Evolutionary conservation across 345 rosid genomes (phyloP).

Genomic region (Leavenworthia alabamica): DNA sequence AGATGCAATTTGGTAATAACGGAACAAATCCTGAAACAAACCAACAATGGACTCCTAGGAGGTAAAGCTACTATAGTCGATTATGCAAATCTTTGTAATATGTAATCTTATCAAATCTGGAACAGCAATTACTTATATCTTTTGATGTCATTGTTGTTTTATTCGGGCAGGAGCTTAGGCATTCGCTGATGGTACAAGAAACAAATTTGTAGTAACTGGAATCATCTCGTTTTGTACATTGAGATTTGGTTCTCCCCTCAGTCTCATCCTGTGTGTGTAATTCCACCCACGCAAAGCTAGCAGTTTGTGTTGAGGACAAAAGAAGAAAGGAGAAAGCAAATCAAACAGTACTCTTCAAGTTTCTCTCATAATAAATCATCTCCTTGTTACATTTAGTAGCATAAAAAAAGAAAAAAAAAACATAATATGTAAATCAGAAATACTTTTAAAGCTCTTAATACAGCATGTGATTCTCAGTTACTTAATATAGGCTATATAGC

Average conservation of each 20-base stretch:
- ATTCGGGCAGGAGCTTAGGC: conserved; percentile 46
- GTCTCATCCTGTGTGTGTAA: background rate
- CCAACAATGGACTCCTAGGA: conserved; percentile 40
- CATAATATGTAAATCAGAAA: conserved; percentile 17
- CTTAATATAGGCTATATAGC: too few relatives aligned
- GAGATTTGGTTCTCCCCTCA: conserved; percentile 10
- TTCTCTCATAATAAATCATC: conserved; percentile 2
- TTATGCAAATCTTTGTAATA: background rate
- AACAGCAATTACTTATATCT: background rate
- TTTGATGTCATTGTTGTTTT: conserved; percentile 2
- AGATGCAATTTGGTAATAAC: conserved; percentile 30
- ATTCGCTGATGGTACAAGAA: conserved; percentile 39
- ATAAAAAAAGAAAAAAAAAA: background rate
- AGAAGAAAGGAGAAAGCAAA: conserved; percentile 8
- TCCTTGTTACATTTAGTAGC: background rate
- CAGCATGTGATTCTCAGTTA: background rate
- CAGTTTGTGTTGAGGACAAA: background rate
- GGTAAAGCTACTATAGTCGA: conserved; percentile 8
- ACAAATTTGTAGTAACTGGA: background rate
- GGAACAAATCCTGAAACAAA: conserved; percentile 34
- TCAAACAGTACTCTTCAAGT: conserved; percentile 3
- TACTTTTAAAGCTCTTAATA: conserved; percentile 20
- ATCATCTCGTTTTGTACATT: conserved; percentile 23
- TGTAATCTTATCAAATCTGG: background rate
- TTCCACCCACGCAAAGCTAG: conserved; percentile 6